phyloP scores from a whole-genome alignment of 177 flowering plant species.

The Tripterygium wilfordii region DNA sequence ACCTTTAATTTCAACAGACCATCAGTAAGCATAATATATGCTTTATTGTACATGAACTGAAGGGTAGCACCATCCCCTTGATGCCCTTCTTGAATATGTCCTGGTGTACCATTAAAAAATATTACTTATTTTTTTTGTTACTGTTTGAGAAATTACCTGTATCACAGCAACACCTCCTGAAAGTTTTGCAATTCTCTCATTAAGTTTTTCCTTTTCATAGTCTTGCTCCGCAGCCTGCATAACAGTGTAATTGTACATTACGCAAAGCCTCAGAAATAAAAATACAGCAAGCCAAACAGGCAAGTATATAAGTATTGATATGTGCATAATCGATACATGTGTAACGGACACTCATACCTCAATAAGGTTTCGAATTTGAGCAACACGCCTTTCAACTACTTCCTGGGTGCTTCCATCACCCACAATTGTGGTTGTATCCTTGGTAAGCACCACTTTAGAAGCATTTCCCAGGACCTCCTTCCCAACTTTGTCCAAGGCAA shows the following conservation, averaged over 20 bases:
- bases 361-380: constrained; percentile 79
- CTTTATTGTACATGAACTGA: no score
- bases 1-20: constrained; percentile 37
- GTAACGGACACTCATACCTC: no score
- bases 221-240: constrained; percentile 97
- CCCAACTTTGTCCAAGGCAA: constrained; percentile 79
- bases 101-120: no score
- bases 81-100: no score
- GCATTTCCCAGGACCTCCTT: constrained; percentile 89
- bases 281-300: no score
- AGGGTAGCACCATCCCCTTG: no score
- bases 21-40: no score
- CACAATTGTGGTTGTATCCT: constrained; percentile 83
- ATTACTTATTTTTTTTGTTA: no score
- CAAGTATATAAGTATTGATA: no score
- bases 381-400: constrained; percentile 76
- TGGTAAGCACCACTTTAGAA: constrained; percentile 89
- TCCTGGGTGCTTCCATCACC: constrained; percentile 98
- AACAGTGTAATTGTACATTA: no score
- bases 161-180: constrained; percentile 99
- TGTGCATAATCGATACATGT: no score
- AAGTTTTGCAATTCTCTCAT: constrained; percentile 93
- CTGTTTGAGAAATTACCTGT: constrained; percentile 60
- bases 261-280: no score
- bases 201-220: constrained; percentile 89